A percentile compares a stretch with the other conserved stretches of the same genome.
phyloP scores from a whole-genome alignment of 257 asterid genomes.

The Solanum gracilifrons region DNA sequence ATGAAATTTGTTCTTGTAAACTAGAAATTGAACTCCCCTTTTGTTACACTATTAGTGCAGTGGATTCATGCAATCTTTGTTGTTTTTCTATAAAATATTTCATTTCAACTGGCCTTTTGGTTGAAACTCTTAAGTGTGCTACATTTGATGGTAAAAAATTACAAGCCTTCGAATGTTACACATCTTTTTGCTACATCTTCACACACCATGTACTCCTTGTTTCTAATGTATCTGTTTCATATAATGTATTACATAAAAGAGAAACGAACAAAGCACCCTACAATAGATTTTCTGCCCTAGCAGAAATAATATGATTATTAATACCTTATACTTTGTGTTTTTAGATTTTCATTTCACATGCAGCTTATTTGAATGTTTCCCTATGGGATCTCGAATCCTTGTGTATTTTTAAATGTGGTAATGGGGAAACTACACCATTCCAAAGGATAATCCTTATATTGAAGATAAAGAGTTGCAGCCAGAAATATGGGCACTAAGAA shows the following conservation, averaged over 20 bases:
- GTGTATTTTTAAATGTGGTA: not conserved
- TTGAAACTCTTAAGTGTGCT: not conserved
- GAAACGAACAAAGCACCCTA: too few species aligned
- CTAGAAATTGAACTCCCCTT: not conserved
- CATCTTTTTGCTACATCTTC: not conserved
- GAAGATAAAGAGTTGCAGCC: conserved; percentile 45
- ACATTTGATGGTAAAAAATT: not conserved
- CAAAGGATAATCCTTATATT: conserved; percentile 64
- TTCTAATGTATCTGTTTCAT: too few species aligned
- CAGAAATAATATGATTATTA: too few species aligned
- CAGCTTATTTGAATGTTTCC: too few species aligned
- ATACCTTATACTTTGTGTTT: too few species aligned
- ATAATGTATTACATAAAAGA: too few species aligned
- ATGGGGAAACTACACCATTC: too few species aligned
- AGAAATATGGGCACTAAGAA: conserved; percentile 82
- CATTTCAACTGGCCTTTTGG: not conserved
- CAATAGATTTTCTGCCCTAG: too few species aligned
- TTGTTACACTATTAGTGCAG: not conserved
- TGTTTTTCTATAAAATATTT: not conserved
- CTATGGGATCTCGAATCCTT: too few species aligned
- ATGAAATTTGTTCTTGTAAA: not conserved
- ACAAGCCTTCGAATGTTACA: not conserved
- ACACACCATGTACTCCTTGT: not conserved
- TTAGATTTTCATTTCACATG: too few species aligned
- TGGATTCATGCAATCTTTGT: not conserved